These are phyloP conservation scores for Cryptococcus amylolentus DNA, from an alignment of 1,284 basidiomycete species.

Conservation along the genomic window DNA sequence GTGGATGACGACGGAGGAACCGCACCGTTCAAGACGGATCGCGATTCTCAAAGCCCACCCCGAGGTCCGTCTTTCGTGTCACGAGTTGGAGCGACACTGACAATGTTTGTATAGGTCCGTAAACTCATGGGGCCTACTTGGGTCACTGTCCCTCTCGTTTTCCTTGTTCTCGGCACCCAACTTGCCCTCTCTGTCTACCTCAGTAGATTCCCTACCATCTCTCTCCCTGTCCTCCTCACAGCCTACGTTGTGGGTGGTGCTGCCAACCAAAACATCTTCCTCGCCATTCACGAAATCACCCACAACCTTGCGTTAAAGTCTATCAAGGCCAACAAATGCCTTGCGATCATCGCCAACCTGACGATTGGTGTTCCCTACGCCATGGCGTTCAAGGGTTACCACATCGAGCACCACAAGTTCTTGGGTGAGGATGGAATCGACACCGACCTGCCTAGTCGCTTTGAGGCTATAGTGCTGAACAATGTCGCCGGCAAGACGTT, in stretches of 20 bases:
- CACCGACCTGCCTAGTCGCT: slow-evolving; percentile 78
- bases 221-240: slow-evolving; percentile 66
- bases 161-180: slow-evolving; percentile 75
- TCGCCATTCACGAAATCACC: slow-evolving; percentile 97
- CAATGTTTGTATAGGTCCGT: slow-evolving; percentile 60
- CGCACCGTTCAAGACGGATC: slow-evolving; percentile 80
- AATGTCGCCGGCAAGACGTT: slow-evolving; percentile 97
- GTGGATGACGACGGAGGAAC: slow-evolving; percentile 97
- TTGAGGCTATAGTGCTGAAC: slow-evolving; percentile 82
- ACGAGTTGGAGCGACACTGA: slow-evolving; percentile 3
- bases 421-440: slow-evolving; percentile 95
- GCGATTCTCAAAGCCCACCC: slow-evolving; percentile 93
- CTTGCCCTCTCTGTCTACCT: slow-evolving; percentile 63
- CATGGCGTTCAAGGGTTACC: slow-evolving; percentile 95
- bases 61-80: slow-evolving; percentile 58
- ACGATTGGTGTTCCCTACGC: slow-evolving; percentile 94
- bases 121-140: slow-evolving; percentile 94
- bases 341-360: slow-evolving; percentile 87
- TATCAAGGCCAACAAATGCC: slow-evolving; percentile 74
- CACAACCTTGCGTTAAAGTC: slow-evolving; percentile 92
- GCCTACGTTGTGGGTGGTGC: slow-evolving; percentile 91
- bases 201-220: slow-evolving; percentile 64
- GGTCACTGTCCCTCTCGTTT: slow-evolving; percentile 81
- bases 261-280: slow-evolving; percentile 93
- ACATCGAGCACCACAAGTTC: slow-evolving; percentile 91